Percentiles rank a stretch among this genome's conserved stretches.
These are phyloP conservation scores for Sporothrix brasiliensis DNA, from an alignment of 2,329 filamentous ascomycete species.

Conservation along the genomic window DNA sequence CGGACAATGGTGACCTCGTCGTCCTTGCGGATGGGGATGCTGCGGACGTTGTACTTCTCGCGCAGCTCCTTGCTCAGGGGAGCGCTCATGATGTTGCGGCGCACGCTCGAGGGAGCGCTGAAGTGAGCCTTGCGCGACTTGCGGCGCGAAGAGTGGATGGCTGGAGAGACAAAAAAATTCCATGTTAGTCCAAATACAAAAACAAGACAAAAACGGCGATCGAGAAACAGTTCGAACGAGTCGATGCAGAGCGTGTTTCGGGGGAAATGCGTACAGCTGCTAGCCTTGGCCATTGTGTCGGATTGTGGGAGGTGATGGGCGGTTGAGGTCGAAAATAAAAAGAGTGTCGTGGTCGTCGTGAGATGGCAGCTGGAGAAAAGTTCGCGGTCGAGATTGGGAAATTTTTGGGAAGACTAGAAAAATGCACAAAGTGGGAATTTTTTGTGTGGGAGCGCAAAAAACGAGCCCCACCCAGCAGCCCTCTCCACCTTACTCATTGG, in stretches of 20 bases:
- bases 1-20: conserved; percentile 93
- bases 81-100: conserved; percentile 96
- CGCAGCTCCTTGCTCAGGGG: conserved; percentile 94
- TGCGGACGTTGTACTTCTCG: conserved; percentile 98
- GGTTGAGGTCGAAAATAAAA: conserved; percentile 18
- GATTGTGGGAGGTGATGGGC: conserved; percentile 25
- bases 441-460: conserved; percentile 30
- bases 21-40: conserved; percentile 96
- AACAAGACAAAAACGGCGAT: not conserved
- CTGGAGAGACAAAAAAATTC: conserved; percentile 44
- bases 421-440: conserved; percentile 24
- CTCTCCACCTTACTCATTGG: conserved; percentile 11
- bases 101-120: conserved; percentile 88
- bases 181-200: conserved; percentile 1
- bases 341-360: conserved; percentile 29
- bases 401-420: conserved; percentile 26
- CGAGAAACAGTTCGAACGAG: not conserved
- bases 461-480: conserved; percentile 27
- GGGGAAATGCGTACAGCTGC: conserved; percentile 35
- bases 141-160: conserved; percentile 80
- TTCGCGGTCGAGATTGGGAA: conserved; percentile 26
- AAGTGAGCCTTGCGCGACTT: conserved; percentile 99
- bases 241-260: no score
- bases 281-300: conserved; percentile 36
- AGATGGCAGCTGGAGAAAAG: conserved; percentile 23